Conservation (phyloP, 805 yeast species). For the Schizosaccharomyces octosporus region DNA sequence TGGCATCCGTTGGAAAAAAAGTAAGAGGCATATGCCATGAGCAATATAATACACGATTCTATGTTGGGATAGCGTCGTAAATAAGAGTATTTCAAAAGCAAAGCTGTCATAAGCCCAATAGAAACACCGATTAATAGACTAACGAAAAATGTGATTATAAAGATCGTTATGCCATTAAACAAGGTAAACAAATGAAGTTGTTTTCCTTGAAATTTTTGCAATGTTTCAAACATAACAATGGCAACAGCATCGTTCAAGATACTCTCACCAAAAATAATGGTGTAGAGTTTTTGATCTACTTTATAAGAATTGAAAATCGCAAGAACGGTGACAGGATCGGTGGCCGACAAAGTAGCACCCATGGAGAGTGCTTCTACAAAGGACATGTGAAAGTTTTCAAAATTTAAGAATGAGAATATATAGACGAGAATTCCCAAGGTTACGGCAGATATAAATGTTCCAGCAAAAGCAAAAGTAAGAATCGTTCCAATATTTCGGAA, state of each 20-base stretch:
- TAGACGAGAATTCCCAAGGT: slow-evolving; percentile 36
- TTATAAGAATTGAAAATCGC: slow-evolving; percentile 92
- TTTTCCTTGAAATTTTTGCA: slow-evolving; percentile 84
- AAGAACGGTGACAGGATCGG: slow-evolving; percentile 92
- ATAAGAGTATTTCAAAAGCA: slow-evolving; percentile 74
- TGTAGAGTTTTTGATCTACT: slow-evolving; percentile 91
- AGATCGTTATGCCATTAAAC: slow-evolving; percentile 82
- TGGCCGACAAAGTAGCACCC: slow-evolving; percentile 93
- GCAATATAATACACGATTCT: slow-evolving; percentile 73
- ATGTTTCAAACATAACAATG: slow-evolving; percentile 95
- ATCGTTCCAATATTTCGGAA: slow-evolving; percentile 80
- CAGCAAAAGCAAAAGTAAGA: slow-evolving; percentile 84
- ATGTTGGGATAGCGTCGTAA: slow-evolving; percentile 88
- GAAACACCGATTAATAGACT: slow-evolving; percentile 73
- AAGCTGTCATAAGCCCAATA: slow-evolving; percentile 70
- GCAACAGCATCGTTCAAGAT: slow-evolving; percentile 90
- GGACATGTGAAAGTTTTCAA: slow-evolving; percentile 69
- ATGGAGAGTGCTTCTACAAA: slow-evolving; percentile 94
- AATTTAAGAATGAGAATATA: slow-evolving; percentile 74
- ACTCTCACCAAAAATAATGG: slow-evolving; percentile 92
- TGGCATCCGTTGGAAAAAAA: slow-evolving; percentile 97
- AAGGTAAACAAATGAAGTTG: slow-evolving; percentile 48
- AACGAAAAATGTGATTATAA: slow-evolving; percentile 77
- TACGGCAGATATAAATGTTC: slow-evolving; percentile 76
- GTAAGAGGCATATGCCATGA: slow-evolving; percentile 86